Evolutionary conservation across 805 yeast genomes (phyloP).

Genomic region (Yamadazyma kitorensis): DNA sequence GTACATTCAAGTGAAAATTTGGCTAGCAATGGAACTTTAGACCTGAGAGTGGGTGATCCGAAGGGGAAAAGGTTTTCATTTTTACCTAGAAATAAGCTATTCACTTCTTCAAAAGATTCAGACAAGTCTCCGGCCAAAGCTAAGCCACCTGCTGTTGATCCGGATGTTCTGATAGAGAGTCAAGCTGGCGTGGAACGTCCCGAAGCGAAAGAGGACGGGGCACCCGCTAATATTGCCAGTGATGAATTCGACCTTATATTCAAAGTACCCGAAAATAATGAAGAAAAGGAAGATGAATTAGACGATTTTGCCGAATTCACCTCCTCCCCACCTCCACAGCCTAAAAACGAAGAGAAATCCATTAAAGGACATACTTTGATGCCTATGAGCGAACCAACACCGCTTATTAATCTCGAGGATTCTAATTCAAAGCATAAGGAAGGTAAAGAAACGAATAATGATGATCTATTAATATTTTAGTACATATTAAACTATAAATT

Average conservation of each 20-base stretch:
- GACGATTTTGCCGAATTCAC: constrained; percentile 24
- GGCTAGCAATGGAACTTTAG: too few relatives aligned
- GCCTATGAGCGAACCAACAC: constrained; percentile 14
- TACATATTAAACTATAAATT: background rate
- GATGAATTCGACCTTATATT: constrained; percentile 12
- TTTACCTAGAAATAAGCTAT: constrained; percentile 15
- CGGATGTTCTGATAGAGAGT: too few relatives aligned
- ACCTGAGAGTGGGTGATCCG: constrained; percentile 1
- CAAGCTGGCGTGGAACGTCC: constrained; percentile 1
- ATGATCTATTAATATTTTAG: constrained; percentile 1
- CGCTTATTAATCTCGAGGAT: constrained; percentile 12
- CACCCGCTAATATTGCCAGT: constrained; percentile 5
- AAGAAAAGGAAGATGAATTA: constrained; percentile 6
- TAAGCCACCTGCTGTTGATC: too few relatives aligned
- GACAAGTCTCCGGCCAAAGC: constrained; percentile 7
- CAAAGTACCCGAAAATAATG: constrained; percentile 3
- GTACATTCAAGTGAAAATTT: too few relatives aligned
- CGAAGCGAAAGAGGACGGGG: constrained; percentile 3
- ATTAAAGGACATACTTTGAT: constrained; percentile 10
- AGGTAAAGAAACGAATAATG: background rate
- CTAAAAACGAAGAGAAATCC: constrained; percentile 1
- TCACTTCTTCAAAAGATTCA: constrained; percentile 12
- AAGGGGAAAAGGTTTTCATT: constrained; percentile 13
- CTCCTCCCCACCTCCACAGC: constrained; percentile 12
- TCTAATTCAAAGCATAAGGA: too few relatives aligned